Percentiles rank a stretch among this genome's conserved stretches.
phyloP scores from a whole-genome alignment of 139 green algal species.

The Bryopsis sp. region DNA sequence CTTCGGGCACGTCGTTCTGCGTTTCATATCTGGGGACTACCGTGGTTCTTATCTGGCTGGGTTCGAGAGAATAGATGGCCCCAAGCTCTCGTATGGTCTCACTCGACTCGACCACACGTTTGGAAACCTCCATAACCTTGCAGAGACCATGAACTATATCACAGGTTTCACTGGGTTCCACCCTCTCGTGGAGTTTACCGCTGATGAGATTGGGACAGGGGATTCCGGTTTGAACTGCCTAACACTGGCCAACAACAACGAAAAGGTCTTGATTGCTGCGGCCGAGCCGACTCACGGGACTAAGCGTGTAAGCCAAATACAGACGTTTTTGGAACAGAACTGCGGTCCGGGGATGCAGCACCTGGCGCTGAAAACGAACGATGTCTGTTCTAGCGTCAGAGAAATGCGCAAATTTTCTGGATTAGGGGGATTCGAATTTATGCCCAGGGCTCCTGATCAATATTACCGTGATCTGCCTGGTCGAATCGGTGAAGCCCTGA shows the following conservation, averaged over 20 bases:
- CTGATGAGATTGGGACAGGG: slow-evolving; percentile 92
- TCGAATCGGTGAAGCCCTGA: slow-evolving; percentile 59
- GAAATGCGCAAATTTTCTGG: slow-evolving; percentile 59
- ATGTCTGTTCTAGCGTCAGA: slow-evolving; percentile 85
- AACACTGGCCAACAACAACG: slow-evolving; percentile 89
- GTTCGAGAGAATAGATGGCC: slow-evolving; percentile 45
- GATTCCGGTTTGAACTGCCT: slow-evolving; percentile 82
- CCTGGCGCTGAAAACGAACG: slow-evolving; percentile 87
- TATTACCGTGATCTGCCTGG: slow-evolving; percentile 72
- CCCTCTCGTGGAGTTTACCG: slow-evolving; percentile 93
- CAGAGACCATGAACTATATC: slow-evolving; percentile 78
- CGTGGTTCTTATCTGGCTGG: slow-evolving; percentile 67
- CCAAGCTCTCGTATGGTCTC: slow-evolving; percentile 59
- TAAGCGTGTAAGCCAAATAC: slow-evolving; percentile 66
- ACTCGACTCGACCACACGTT: slow-evolving; percentile 88
- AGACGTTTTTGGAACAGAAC: slow-evolving; percentile 98
- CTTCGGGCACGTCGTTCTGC: slow-evolving; percentile 92
- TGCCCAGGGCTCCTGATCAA: slow-evolving; percentile 54
- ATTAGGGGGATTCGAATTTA: slow-evolving; percentile 70
- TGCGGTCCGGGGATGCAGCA: slow-evolving; percentile 93
- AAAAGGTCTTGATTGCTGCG: slow-evolving; percentile 88
- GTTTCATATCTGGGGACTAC: slow-evolving; percentile 47
- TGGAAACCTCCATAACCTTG: slow-evolving; percentile 84
- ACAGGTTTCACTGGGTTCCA: slow-evolving; percentile 80
- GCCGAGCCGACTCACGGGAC: slow-evolving; percentile 96